These are phyloP conservation scores for Pleodorina starrii DNA, from an alignment of 139 green algal species.

Conservation along the genomic window DNA sequence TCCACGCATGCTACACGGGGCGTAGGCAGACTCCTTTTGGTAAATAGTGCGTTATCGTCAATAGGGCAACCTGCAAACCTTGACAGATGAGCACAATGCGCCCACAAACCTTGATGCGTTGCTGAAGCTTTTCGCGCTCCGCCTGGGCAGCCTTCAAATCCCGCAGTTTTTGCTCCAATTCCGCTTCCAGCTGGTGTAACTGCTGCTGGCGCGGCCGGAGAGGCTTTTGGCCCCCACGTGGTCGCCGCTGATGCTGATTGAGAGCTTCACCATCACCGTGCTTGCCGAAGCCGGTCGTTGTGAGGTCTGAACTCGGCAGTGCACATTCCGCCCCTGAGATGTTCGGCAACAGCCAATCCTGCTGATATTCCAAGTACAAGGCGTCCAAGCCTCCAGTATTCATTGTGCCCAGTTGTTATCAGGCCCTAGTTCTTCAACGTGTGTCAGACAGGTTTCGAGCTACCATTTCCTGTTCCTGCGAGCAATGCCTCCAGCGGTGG, in stretches of 20 bases:
- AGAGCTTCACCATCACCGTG: not conserved
- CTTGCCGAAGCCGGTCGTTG: not conserved
- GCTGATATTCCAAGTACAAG: not conserved
- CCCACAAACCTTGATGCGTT: slow-evolving; percentile 32
- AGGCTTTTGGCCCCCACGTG: slow-evolving; percentile 26
- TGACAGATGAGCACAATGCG: too few species aligned
- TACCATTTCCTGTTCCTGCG: too few species aligned
- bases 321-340: not conserved
- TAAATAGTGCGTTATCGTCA: not conserved
- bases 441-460: too few species aligned
- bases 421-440: too few species aligned
- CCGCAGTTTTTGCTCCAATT: not conserved
- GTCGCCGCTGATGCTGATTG: not conserved
- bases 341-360: not conserved
- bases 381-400: not conserved
- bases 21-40: not conserved
- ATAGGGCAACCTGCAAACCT: not conserved
- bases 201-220: not conserved
- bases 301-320: too few species aligned
- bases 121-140: not conserved
- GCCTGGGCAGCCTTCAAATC: not conserved
- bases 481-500: too few species aligned
- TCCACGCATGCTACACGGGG: not conserved
- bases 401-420: too few species aligned
- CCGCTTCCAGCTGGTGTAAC: not conserved